These are phyloP conservation scores for Hyaloscypha bicolor DNA, from an alignment of 495 filamentous ascomycete species.

Conservation along the genomic window DNA sequence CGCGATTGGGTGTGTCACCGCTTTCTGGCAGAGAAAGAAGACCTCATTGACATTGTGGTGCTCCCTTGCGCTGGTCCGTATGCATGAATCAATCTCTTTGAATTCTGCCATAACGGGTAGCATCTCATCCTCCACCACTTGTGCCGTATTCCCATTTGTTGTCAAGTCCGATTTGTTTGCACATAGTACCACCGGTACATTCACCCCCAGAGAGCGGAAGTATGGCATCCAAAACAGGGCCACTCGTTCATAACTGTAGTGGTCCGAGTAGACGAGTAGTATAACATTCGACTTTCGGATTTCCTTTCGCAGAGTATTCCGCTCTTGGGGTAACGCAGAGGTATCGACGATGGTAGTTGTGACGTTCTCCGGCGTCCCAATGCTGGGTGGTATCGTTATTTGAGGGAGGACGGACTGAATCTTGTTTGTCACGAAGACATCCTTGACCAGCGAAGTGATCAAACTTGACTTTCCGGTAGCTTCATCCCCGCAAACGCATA, in stretches of 20 bases:
- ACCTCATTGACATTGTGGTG: conserved; percentile 96
- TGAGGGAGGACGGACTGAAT: conserved; percentile 93
- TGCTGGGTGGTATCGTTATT: conserved; percentile 87
- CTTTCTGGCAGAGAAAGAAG: conserved; percentile 96
- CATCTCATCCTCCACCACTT: conserved; percentile 96
- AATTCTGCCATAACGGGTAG: conserved; percentile 97
- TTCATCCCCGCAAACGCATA: conserved; percentile 96
- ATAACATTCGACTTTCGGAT: conserved; percentile 97
- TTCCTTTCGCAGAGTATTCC: conserved; percentile 84
- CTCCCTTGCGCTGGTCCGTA: conserved; percentile 91
- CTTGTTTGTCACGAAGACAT: conserved; percentile 89
- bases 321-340: conserved; percentile 90
- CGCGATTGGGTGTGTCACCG: conserved; percentile 96
- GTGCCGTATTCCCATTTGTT: conserved; percentile 66
- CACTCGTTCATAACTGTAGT: conserved; percentile 98
- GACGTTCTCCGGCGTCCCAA: conserved; percentile 91
- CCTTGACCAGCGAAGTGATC: conserved; percentile 85
- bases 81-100: conserved; percentile 98
- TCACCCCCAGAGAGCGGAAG: conserved; percentile 94
- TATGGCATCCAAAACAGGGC: conserved; percentile 98
- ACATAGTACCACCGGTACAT: conserved; percentile 96
- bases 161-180: conserved; percentile 94
- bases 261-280: conserved; percentile 94
- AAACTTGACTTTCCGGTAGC: conserved; percentile 70
- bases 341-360: conserved; percentile 96